Evolutionary conservation across 345 rosid genomes (phyloP).

Genomic region (Lepidium africanum): DNA sequence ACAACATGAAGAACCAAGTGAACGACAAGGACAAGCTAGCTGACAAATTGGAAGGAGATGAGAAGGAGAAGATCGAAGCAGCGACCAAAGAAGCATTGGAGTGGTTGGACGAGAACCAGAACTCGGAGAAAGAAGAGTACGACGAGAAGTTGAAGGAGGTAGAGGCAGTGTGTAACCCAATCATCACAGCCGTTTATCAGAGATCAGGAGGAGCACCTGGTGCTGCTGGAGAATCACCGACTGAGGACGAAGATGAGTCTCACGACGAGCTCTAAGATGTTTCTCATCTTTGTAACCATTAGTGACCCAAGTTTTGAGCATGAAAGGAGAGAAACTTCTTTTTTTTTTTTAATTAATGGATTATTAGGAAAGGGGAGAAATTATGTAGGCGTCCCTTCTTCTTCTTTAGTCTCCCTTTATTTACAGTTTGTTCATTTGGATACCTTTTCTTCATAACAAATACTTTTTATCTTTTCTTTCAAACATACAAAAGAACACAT

Average conservation of each 20-base stretch:
- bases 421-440: background rate
- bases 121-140: slow-evolving; percentile 78
- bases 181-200: slow-evolving; percentile 80
- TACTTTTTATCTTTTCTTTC: background rate
- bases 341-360: background rate
- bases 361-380: background rate
- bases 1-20: slow-evolving; percentile 97
- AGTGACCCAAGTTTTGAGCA: slow-evolving; percentile 16
- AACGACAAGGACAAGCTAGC: slow-evolving; percentile 92
- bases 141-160: slow-evolving; percentile 96
- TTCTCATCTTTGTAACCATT: background rate
- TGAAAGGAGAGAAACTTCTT: background rate
- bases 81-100: slow-evolving; percentile 89
- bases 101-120: slow-evolving; percentile 93
- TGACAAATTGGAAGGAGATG: slow-evolving; percentile 77
- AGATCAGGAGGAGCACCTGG: slow-evolving; percentile 84
- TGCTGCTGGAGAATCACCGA: slow-evolving; percentile 16
- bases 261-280: slow-evolving; percentile 26
- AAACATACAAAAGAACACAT: background rate
- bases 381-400: background rate
- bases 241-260: slow-evolving; percentile 30
- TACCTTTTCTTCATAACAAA: background rate
- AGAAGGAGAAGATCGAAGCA: slow-evolving; percentile 80
- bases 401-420: background rate
- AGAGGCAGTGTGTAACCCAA: slow-evolving; percentile 93